phyloP scores from a whole-genome alignment of 192 early-diverging fungal genomes.

The Umbelopsis sp. region DNA sequence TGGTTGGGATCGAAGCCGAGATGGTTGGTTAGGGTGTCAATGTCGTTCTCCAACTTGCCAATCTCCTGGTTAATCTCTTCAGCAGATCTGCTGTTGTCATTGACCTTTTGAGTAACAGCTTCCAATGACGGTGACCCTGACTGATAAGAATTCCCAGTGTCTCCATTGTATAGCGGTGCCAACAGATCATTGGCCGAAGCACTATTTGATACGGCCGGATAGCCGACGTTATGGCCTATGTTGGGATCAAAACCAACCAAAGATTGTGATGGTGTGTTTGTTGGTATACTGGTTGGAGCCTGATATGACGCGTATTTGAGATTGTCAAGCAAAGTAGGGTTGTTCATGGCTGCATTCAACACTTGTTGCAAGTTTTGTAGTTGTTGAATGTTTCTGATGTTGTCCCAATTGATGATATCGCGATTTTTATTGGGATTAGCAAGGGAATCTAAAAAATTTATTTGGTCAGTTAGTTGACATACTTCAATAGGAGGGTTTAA shows the following conservation, averaged over 20 bases:
- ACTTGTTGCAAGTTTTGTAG: constrained; percentile 8
- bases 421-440: constrained; percentile 11
- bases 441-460: not conserved
- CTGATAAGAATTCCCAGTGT: not conserved
- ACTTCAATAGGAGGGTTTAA: too few species aligned
- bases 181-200: not conserved
- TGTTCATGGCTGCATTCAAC: constrained; percentile 18
- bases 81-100: not conserved
- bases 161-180: not conserved
- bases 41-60: constrained; percentile 27
- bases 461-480: too few species aligned
- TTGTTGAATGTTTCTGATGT: constrained; percentile 17
- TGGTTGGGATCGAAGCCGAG: constrained; percentile 34
- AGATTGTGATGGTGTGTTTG: not conserved
- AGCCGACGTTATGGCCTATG: not conserved
- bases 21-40: constrained; percentile 30
- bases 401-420: constrained; percentile 19
- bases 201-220: not conserved
- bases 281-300: not conserved
- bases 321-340: constrained; percentile 2
- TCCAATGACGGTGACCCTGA: not conserved
- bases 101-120: constrained; percentile 12
- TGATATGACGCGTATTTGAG: constrained; percentile 9
- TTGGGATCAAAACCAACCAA: constrained; percentile 17
- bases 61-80: constrained; percentile 32